Percentiles rank a stretch among this genome's conserved stretches.
phyloP scores from a whole-genome alignment of 2,329 filamentous ascomycete species.

The Monilinia polystroma region DNA sequence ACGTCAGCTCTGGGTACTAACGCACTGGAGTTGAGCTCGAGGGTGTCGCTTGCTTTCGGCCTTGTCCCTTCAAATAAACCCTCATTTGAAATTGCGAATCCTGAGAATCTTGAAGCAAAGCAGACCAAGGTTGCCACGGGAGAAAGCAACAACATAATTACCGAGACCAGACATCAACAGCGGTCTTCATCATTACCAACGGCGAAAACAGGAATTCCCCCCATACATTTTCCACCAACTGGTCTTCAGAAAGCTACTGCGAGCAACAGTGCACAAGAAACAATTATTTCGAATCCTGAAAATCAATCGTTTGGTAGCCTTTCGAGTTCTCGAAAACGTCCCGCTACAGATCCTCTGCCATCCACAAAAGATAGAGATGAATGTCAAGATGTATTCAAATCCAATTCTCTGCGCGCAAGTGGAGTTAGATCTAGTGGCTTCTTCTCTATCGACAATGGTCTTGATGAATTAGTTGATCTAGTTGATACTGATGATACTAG shows the following conservation, averaged over 20 bases:
- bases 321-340: neutral
- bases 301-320: neutral
- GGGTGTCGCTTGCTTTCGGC: conserved; percentile 36
- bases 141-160: neutral
- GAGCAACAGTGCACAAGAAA: no score
- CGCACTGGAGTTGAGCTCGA: conserved; percentile 32
- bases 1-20: conserved; percentile 30
- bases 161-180: neutral
- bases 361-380: neutral
- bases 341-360: neutral
- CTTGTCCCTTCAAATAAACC: conserved; percentile 23
- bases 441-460: conserved; percentile 26
- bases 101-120: neutral
- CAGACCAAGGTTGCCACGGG: neutral
- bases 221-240: neutral
- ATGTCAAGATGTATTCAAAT: neutral
- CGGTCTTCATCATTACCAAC: conserved; percentile 13
- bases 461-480: conserved; percentile 29
- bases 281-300: neutral
- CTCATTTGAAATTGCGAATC: conserved; percentile 27
- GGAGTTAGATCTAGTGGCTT: conserved; percentile 27
- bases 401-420: neutral
- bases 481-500: conserved; percentile 25
- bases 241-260: neutral
- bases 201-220: neutral